Evolutionary conservation across 441 rosid species (phyloP).

Genomic region (Adansonia gregorii): DNA sequence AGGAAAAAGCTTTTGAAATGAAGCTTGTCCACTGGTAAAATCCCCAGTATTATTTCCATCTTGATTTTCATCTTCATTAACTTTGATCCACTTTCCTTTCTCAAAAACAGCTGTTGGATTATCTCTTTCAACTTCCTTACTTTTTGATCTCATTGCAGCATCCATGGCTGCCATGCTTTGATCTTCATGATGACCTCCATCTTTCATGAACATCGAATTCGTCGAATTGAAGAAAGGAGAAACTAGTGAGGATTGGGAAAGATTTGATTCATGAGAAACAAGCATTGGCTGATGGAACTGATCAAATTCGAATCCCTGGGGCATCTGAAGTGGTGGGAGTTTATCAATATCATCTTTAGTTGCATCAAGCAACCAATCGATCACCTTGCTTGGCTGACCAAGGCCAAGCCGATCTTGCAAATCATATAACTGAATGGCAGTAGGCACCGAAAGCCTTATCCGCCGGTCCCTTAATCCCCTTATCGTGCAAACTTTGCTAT

Average conservation of each 20-base stretch:
- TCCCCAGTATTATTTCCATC: slow-evolving; percentile 32
- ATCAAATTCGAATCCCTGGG: slow-evolving; percentile 65
- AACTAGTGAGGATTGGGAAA: slow-evolving; percentile 29
- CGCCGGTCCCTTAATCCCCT: slow-evolving; percentile 88
- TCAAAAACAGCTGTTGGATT: slow-evolving; percentile 26
- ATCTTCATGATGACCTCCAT: slow-evolving; percentile 25
- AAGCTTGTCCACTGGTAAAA: slow-evolving; percentile 25
- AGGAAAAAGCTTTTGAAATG: slow-evolving; percentile 48
- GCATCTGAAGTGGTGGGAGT: slow-evolving; percentile 86
- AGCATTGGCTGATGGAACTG: slow-evolving; percentile 54
- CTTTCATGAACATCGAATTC: slow-evolving; percentile 33
- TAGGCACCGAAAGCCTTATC: slow-evolving; percentile 87
- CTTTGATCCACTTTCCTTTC: slow-evolving; percentile 74
- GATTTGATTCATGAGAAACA: slow-evolving; percentile 30
- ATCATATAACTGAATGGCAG: slow-evolving; percentile 88
- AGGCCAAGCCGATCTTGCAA: slow-evolving; percentile 91
- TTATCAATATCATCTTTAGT: slow-evolving; percentile 76
- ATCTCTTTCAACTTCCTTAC: slow-evolving; percentile 46
- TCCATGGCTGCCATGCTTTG: slow-evolving; percentile 28
- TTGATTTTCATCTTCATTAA: slow-evolving; percentile 34
- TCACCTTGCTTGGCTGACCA: slow-evolving; percentile 88
- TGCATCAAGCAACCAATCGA: slow-evolving; percentile 88
- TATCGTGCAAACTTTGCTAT: slow-evolving; percentile 89
- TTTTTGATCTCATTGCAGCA: slow-evolving; percentile 45
- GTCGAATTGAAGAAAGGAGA: slow-evolving; percentile 43